A percentile compares a stretch with the other conserved stretches of the same genome.
Evolutionary conservation across 345 rosid genomes (phyloP).

Genomic region (Eucalyptus rudis): DNA sequence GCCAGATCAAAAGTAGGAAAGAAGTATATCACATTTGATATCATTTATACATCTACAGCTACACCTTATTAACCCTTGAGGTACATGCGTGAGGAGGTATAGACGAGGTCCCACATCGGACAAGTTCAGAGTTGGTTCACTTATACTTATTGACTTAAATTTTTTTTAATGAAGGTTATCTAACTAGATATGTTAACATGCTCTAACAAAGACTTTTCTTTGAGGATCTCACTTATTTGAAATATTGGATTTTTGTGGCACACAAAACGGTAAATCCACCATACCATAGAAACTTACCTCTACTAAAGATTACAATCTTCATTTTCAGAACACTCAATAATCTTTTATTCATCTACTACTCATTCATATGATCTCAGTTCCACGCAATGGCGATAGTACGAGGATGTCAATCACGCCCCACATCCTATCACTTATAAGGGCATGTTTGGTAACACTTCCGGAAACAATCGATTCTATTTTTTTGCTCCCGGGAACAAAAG

Average conservation of each 20-base stretch:
- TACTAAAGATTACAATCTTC: background rate
- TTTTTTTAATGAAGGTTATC: background rate
- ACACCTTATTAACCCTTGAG: background rate
- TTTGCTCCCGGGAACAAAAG: fast-evolving
- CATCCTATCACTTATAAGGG: background rate
- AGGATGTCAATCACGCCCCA: background rate
- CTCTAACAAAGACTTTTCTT: background rate
- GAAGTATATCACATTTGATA: background rate
- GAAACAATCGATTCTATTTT: no score
- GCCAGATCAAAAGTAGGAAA: background rate
- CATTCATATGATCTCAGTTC: background rate
- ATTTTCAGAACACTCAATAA: background rate
- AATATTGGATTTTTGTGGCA: background rate
- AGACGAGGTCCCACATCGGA: background rate
- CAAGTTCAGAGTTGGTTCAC: background rate
- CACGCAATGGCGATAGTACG: background rate
- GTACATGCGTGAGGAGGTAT: background rate
- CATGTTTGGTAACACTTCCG: fast-evolving
- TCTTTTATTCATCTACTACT: background rate
- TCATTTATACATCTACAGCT: background rate
- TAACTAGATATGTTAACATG: background rate
- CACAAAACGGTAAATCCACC: background rate
- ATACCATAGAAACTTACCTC: background rate
- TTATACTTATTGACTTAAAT: background rate
- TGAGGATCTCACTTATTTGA: background rate